Evolutionary conservation across 257 asterid genomes (phyloP).

Genomic region (Jacaranda mimosifolia): DNA sequence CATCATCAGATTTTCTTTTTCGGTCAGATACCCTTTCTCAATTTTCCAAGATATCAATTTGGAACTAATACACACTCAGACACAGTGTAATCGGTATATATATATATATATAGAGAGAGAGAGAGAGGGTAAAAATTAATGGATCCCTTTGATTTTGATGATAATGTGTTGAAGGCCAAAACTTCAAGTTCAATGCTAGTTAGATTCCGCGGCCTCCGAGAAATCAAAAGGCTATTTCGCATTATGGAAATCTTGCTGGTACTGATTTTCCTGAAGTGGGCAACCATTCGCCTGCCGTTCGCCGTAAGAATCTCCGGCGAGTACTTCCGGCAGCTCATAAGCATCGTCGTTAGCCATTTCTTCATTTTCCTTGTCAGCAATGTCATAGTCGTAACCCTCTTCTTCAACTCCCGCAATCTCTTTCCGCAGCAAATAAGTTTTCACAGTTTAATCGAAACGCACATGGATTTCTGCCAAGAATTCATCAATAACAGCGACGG

Average conservation of each 20-base stretch:
- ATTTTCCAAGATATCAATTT: conserved; percentile 4
- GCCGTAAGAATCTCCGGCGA: conserved; percentile 65
- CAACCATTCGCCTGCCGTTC: conserved; percentile 55
- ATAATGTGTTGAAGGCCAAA: background rate
- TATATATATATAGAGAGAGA: too few relatives aligned
- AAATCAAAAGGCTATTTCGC: conserved; percentile 61
- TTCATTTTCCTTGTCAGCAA: conserved; percentile 71
- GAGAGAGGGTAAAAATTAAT: background rate
- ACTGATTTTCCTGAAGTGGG: conserved; percentile 55
- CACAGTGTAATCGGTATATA: background rate
- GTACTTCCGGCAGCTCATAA: conserved; percentile 54
- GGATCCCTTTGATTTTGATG: conserved; percentile 31
- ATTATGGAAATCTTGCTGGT: conserved; percentile 53
- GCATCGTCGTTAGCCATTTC: conserved; percentile 58
- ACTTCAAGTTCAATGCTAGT: too few relatives aligned
- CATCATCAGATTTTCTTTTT: too few relatives aligned
- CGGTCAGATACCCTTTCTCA: background rate
- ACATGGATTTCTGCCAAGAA: conserved; percentile 37
- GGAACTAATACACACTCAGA: background rate
- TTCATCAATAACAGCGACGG: conserved; percentile 27
- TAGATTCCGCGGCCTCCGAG: conserved; percentile 38
- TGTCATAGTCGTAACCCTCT: conserved; percentile 66
- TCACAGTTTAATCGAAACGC: background rate
- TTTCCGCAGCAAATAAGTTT: conserved; percentile 20
- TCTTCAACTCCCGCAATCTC: conserved; percentile 58